Conservation (phyloP, 1,139 yeast species). For the Saccharomyces hybrid region DNA sequence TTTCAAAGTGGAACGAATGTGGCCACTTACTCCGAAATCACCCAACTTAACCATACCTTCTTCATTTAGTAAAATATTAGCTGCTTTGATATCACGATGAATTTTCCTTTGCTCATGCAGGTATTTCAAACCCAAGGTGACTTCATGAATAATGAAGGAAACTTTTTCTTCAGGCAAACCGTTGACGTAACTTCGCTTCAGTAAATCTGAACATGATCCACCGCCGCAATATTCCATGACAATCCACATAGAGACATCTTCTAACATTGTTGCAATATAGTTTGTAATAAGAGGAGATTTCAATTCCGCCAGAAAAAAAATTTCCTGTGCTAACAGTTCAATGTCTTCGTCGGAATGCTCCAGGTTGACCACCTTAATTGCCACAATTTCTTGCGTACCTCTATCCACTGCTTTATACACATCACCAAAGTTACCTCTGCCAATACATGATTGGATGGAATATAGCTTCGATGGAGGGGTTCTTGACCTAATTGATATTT, state of each 20-base stretch:
- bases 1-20: conserved; percentile 51
- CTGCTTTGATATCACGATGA: conserved; percentile 83
- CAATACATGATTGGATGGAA: conserved; percentile 52
- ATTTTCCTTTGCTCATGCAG: conserved; percentile 65
- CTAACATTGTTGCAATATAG: conserved; percentile 55
- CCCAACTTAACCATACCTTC: conserved; percentile 62
- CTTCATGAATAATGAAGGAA: conserved; percentile 51
- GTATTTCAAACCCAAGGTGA: conserved; percentile 58
- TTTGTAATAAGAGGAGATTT: conserved; percentile 57
- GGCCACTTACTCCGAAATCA: conserved; percentile 85
- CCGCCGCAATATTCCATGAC: conserved; percentile 93
- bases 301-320: conserved; percentile 59
- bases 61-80: conserved; percentile 62
- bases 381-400: conserved; percentile 37
- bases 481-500: not conserved
- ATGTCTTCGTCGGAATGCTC: conserved; percentile 72
- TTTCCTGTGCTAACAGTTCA: conserved; percentile 61
- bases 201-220: conserved; percentile 75
- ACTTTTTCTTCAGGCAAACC: conserved; percentile 50
- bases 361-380: conserved; percentile 69
- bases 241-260: conserved; percentile 68
- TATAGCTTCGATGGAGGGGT: conserved; percentile 32
- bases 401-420: conserved; percentile 53
- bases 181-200: conserved; percentile 40
- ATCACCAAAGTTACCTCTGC: conserved; percentile 82